Conservation (phyloP, 1,139 yeast species). For the Magnusiomyces magnusii region DNA sequence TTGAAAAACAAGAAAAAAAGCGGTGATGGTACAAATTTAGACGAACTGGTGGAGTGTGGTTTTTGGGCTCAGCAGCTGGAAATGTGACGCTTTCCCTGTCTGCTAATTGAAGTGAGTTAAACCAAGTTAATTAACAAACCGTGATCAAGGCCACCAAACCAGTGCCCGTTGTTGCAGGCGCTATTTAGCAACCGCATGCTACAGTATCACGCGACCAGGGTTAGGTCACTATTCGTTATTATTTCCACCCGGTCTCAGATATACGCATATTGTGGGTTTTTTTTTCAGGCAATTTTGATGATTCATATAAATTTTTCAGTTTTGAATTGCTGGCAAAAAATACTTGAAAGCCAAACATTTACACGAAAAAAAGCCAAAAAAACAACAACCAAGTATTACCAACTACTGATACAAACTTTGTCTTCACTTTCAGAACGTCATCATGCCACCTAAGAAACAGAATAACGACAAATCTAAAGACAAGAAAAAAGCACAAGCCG, state of each 20-base stretch:
- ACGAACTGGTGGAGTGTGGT: no score
- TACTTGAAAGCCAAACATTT: neutral
- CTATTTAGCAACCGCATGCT: neutral
- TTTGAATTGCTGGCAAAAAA: neutral
- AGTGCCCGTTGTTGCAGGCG: neutral
- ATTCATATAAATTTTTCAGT: neutral
- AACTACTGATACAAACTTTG: no score
- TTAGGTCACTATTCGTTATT: neutral
- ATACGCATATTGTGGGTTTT: neutral
- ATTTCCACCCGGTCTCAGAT: neutral
- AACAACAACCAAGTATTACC: neutral
- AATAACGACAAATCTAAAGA: constrained; percentile 53
- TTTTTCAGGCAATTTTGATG: neutral
- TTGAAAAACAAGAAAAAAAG: neutral
- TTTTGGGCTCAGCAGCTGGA: no score
- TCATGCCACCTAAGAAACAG: constrained; percentile 53
- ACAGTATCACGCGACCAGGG: neutral
- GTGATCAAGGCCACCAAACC: no score
- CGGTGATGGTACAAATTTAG: neutral
- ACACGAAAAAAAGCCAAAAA: neutral
- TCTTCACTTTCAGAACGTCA: neutral
- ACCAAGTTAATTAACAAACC: no score
- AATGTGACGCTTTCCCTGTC: no score
- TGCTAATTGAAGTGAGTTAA: no score
- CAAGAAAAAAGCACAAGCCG: constrained; percentile 57